A percentile compares a stretch with the other conserved stretches of the same genome.
phyloP scores from a whole-genome alignment of 257 asterid species.

The Solanum piurae region DNA sequence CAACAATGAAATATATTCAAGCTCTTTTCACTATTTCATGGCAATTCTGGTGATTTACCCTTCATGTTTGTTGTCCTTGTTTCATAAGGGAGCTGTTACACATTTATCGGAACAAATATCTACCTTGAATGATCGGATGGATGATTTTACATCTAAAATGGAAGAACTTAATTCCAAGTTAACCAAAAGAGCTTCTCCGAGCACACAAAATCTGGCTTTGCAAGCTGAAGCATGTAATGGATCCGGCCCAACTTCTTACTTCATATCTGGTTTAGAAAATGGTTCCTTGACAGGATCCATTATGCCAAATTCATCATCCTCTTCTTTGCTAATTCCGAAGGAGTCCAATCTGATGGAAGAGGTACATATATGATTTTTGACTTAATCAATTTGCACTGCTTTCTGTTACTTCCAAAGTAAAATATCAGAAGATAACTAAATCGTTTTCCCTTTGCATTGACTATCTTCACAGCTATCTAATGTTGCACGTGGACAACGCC shows the following conservation, averaged over 20 bases:
- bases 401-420: background rate
- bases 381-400: background rate
- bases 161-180: slow-evolving; percentile 76
- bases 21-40: background rate
- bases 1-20: background rate
- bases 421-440: background rate
- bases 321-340: slow-evolving; percentile 61
- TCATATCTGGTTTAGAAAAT: slow-evolving; percentile 68
- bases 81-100: slow-evolving; percentile 43
- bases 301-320: slow-evolving; percentile 66
- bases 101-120: slow-evolving; percentile 89
- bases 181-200: slow-evolving; percentile 35
- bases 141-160: slow-evolving; percentile 66
- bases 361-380: slow-evolving; percentile 26
- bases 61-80: background rate
- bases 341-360: slow-evolving; percentile 70
- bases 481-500: slow-evolving; percentile 68
- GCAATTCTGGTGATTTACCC: background rate
- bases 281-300: slow-evolving; percentile 69
- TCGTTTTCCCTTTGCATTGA: background rate
- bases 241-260: slow-evolving; percentile 77
- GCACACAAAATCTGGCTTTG: slow-evolving; percentile 33
- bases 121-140: slow-evolving; percentile 74
- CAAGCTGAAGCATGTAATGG: slow-evolving; percentile 67
- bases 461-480: slow-evolving; percentile 34